These are phyloP conservation scores for Gossypium ekmanianum DNA, from an alignment of 345 rosid genomes.

Conservation along the genomic window DNA sequence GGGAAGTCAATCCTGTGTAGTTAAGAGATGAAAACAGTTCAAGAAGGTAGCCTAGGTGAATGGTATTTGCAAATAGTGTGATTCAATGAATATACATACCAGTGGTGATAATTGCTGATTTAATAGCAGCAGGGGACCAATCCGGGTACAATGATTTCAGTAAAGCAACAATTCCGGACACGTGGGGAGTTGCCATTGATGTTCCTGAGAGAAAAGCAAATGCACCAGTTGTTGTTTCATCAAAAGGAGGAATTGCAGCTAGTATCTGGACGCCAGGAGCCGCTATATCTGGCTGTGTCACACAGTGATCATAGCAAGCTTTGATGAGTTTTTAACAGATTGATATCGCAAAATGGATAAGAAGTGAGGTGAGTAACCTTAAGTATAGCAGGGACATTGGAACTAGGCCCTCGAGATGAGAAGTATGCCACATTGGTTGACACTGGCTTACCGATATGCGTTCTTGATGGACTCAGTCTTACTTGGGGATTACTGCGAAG, in stretches of 20 bases:
- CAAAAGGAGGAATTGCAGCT: constrained; percentile 8
- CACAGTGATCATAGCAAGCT: neutral
- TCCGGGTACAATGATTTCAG: constrained; percentile 11
- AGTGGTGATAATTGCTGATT: constrained; percentile 14
- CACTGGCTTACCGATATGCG: constrained; percentile 10
- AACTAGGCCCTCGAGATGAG: constrained; percentile 17
- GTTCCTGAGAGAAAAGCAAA: constrained; percentile 16
- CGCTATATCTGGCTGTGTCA: constrained; percentile 11
- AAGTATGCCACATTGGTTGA: constrained; percentile 16
- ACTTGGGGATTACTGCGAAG: constrained; percentile 13
- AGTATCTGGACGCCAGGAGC: constrained; percentile 13
- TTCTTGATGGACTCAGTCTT: constrained; percentile 1
- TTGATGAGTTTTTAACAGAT: neutral
- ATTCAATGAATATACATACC: constrained; percentile 1
- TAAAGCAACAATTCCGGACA: constrained; percentile 16
- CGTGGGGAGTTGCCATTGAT: constrained; percentile 16
- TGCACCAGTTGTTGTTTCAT: neutral
- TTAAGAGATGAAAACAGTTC: neutral
- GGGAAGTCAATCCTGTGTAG: neutral
- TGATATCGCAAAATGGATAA: neutral
- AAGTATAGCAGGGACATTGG: constrained; percentile 13
- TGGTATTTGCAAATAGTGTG: neutral
- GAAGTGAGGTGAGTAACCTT: neutral
- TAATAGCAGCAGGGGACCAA: constrained; percentile 14
- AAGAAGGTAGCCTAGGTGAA: neutral